These are phyloP conservation scores for Rhizophora mangle DNA, from an alignment of 345 rosid genomes.

Conservation along the genomic window DNA sequence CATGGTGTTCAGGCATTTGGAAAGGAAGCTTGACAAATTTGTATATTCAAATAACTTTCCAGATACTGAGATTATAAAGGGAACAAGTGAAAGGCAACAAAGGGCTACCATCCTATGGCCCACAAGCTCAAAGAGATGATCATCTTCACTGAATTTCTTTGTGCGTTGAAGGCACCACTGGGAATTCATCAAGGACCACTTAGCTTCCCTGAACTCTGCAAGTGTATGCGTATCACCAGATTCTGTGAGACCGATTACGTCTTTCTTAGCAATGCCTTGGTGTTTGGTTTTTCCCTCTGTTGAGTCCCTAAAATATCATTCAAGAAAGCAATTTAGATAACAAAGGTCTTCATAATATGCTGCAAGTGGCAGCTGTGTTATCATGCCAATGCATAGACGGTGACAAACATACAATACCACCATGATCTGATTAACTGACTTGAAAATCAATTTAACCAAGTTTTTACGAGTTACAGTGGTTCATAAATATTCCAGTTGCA, in stretches of 20 bases:
- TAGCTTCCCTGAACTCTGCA: constrained; percentile 51
- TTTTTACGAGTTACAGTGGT: too few species aligned
- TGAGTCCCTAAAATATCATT: constrained; percentile 40
- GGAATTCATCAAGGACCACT: constrained; percentile 71
- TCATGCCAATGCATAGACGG: neutral
- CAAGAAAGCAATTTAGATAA: constrained; percentile 8
- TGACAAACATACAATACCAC: too few species aligned
- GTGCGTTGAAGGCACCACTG: constrained; percentile 54
- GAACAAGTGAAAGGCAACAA: constrained; percentile 11
- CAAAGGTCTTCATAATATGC: constrained; percentile 6
- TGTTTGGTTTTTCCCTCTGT: constrained; percentile 28
- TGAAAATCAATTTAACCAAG: too few species aligned
- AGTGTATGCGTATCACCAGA: constrained; percentile 55
- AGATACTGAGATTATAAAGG: neutral
- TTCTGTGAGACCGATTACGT: constrained; percentile 53
- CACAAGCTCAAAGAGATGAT: constrained; percentile 56
- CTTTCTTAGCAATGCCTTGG: constrained; percentile 38
- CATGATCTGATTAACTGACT: too few species aligned
- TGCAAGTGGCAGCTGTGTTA: neutral
- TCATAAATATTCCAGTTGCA: too few species aligned
- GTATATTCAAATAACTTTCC: neutral
- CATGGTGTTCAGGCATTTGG: neutral
- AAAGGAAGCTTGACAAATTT: neutral
- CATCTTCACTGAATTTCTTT: constrained; percentile 33
- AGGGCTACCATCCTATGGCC: constrained; percentile 63